A percentile compares a stretch with the other conserved stretches of the same genome.
These are phyloP conservation scores for Sporothrix inflata DNA, from an alignment of 2,329 filamentous ascomycete species.

Conservation along the genomic window DNA sequence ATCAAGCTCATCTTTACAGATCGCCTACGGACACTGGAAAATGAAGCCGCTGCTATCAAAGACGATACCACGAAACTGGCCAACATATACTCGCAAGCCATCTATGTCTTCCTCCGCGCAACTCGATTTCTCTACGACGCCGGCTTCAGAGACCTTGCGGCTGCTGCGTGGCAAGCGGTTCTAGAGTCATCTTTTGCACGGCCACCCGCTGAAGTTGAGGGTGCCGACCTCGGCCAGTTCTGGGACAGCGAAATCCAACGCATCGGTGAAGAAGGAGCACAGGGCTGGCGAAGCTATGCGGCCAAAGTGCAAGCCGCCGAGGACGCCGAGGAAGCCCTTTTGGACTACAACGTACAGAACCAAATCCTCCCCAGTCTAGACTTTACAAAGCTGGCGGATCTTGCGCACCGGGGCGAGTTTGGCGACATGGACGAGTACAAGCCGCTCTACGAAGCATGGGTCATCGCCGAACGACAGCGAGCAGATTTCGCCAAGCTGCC, in stretches of 20 bases:
- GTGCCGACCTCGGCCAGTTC: slow-evolving; percentile 55
- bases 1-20: slow-evolving; percentile 63
- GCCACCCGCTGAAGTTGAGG: slow-evolving; percentile 43
- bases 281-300: slow-evolving; percentile 68
- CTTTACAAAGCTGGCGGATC: background rate
- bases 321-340: slow-evolving; percentile 22
- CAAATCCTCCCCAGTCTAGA: slow-evolving; percentile 27
- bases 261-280: slow-evolving; percentile 72
- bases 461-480: slow-evolving; percentile 56
- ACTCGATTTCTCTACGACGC: slow-evolving; percentile 74
- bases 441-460: slow-evolving; percentile 54
- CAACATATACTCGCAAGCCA: slow-evolving; percentile 45
- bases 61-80: background rate
- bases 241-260: slow-evolving; percentile 86
- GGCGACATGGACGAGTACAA: slow-evolving; percentile 29
- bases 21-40: slow-evolving; percentile 53
- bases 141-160: slow-evolving; percentile 76
- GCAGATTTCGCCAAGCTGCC: slow-evolving; percentile 59
- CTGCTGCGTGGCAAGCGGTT: slow-evolving; percentile 80
- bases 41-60: slow-evolving; percentile 14
- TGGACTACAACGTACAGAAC: slow-evolving; percentile 2
- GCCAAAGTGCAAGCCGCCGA: slow-evolving; percentile 39
- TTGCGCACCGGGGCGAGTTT: slow-evolving; percentile 34
- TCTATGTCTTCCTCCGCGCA: slow-evolving; percentile 75
- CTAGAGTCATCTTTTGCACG: slow-evolving; percentile 72